A percentile compares a stretch with the other conserved stretches of the same genome.
These are phyloP conservation scores for Pythium coloratum DNA, from an alignment of 352 stramenopile species.

Conservation along the genomic window DNA sequence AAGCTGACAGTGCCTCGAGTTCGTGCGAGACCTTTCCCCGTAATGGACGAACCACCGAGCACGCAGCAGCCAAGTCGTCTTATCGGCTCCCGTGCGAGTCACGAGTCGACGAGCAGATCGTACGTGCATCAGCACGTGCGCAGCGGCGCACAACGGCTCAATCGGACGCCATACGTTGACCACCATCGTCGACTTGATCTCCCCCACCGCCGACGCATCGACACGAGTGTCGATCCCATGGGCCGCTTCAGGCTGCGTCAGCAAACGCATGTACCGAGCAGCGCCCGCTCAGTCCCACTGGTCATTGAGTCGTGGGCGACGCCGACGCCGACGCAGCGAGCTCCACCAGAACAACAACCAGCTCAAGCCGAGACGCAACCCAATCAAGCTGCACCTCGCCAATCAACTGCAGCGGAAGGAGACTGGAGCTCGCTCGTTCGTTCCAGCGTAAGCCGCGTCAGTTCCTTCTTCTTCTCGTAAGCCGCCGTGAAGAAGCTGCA, in stretches of 20 bases:
- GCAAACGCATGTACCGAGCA: background rate
- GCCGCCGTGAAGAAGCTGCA: too few species aligned
- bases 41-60: too few species aligned
- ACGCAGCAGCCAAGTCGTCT: too few species aligned
- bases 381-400: background rate
- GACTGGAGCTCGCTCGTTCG: background rate
- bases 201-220: background rate
- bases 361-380: background rate
- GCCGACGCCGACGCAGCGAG: background rate
- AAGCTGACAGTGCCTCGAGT: too few species aligned
- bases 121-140: background rate
- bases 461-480: background rate
- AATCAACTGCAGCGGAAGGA: background rate
- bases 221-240: background rate
- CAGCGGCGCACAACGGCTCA: background rate
- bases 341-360: background rate
- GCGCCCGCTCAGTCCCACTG: background rate
- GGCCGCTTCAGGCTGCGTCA: background rate
- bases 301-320: background rate
- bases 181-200: background rate
- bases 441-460: background rate
- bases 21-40: too few species aligned
- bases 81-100: too few species aligned
- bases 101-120: too few species aligned
- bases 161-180: background rate